Evolutionary conservation across 805 yeast genomes (phyloP).

Genomic region (Zygosaccharomyces kombuchaensis): DNA sequence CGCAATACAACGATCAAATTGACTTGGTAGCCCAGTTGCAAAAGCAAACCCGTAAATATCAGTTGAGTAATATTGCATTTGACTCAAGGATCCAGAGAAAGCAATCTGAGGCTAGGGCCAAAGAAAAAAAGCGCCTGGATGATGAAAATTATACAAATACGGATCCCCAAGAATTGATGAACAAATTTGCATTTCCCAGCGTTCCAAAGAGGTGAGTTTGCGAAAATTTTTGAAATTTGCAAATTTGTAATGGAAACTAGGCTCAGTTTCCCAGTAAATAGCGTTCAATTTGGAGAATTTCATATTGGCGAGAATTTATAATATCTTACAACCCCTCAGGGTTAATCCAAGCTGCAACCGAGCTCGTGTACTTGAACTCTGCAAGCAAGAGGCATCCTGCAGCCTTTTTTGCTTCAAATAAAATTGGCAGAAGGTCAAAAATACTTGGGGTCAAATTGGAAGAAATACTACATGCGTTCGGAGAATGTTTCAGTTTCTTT

Average conservation of each 20-base stretch:
- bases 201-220: slow-evolving; percentile 18
- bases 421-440: too few relatives aligned
- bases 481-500: too few relatives aligned
- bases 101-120: slow-evolving; percentile 9
- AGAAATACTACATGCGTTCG: too few relatives aligned
- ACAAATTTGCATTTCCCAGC: slow-evolving; percentile 25
- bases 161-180: slow-evolving; percentile 24
- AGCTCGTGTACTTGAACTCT: background rate
- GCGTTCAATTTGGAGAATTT: too few relatives aligned
- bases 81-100: slow-evolving; percentile 22
- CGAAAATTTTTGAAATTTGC: background rate
- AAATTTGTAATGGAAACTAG: too few relatives aligned
- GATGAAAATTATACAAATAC: slow-evolving; percentile 31
- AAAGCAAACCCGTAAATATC: slow-evolving; percentile 18
- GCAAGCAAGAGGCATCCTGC: too few relatives aligned
- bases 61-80: slow-evolving; percentile 23
- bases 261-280: too few relatives aligned
- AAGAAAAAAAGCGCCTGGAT: slow-evolving; percentile 17
- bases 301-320: too few relatives aligned
- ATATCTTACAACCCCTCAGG: too few relatives aligned
- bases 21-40: slow-evolving; percentile 22
- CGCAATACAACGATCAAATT: slow-evolving; percentile 17
- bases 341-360: background rate
- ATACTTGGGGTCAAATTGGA: too few relatives aligned
- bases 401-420: too few relatives aligned